Base-by-base conservation (phyloP, 371 early-diverging fungal genomes). In the Lichtheimia ramosa region DNA sequence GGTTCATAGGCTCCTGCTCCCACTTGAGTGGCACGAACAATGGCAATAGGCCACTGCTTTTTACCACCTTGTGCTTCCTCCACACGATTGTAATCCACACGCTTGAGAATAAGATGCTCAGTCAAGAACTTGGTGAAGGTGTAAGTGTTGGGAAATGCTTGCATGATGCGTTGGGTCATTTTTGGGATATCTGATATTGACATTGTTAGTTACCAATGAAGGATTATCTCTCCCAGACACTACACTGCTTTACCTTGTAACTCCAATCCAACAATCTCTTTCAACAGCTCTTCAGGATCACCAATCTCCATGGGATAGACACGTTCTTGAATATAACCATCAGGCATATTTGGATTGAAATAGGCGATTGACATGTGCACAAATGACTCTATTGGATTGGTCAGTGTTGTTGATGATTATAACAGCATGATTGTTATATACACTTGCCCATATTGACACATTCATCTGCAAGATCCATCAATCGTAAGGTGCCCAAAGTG, bases 81-180 rank as follows among this genome's bases (percentile, higher is more conserved):
- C 1, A 82, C 52, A 1, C 75, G 66, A 64, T 83, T 84, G 6
- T 70, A 63, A 64, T 83, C 83, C 48, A 76, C 82, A 14, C 84
- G 70, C 40, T 80, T 79, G 54, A 81, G 63, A 43, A 87, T 77
- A 53, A 84, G 52, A 43, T 84, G 83, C 41, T 87, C 87, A 0
- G 85, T 83, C 41, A 87, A 46, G 8, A 81, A 75, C 56, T 87
- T 87, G 3, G 85, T 83, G 58, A 87, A 87, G 0, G 84, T 79
- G 54, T 87, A 84, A 0, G 85, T 85, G 55, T 83, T 84, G 50
- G 85, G 85, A 59, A 84, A 87, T 15, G 67, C 39, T 12, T 51
- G 56, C 51, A 77, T 46, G 41, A 81, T 74, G 23, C 76, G 74
- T 24, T 81, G 75, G 0, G 81, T 81, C 75, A 77, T 77, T 51